Evolutionary conservation across 139 green algal species (phyloP).

Genomic region (Tetradesmus lagerheimii): DNA sequence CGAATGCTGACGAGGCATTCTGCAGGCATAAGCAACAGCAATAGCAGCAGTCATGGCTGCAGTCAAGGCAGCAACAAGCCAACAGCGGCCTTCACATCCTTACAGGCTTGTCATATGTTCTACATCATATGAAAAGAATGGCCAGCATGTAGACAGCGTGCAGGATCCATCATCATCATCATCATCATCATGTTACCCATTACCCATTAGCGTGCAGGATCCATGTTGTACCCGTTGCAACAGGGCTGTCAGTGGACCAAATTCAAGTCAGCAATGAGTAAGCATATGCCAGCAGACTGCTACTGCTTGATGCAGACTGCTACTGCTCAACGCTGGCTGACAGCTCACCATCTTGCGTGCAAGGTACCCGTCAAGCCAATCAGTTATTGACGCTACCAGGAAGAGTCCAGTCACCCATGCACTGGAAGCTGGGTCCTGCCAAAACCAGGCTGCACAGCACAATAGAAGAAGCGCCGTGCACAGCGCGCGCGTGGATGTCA

Average conservation of each 20-base stretch:
- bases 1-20: conserved; percentile 84
- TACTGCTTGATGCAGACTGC: background rate
- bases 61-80: background rate
- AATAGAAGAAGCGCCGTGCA: background rate
- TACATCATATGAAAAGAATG: too few relatives aligned
- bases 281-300: background rate
- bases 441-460: conserved; percentile 73
- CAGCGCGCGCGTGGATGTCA: background rate
- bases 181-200: too few relatives aligned
- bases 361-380: conserved; percentile 98
- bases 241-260: too few relatives aligned
- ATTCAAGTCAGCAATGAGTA: background rate
- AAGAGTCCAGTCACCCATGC: conserved; percentile 77
- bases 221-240: too few relatives aligned
- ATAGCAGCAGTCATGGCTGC: background rate
- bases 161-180: too few relatives aligned
- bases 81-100: background rate
- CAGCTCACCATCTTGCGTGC: conserved; percentile 85
- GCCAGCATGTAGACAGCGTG: too few relatives aligned
- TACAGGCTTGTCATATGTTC: too few relatives aligned
- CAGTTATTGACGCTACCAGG: conserved; percentile 88
- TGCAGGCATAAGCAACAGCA: conserved; percentile 47
- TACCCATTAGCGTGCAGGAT: too few relatives aligned
- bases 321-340: background rate
- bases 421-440: conserved; percentile 52